These are phyloP conservation scores for Sanghuangporus sanghuang DNA, from an alignment of 1,284 basidiomycete species.

Conservation along the genomic window DNA sequence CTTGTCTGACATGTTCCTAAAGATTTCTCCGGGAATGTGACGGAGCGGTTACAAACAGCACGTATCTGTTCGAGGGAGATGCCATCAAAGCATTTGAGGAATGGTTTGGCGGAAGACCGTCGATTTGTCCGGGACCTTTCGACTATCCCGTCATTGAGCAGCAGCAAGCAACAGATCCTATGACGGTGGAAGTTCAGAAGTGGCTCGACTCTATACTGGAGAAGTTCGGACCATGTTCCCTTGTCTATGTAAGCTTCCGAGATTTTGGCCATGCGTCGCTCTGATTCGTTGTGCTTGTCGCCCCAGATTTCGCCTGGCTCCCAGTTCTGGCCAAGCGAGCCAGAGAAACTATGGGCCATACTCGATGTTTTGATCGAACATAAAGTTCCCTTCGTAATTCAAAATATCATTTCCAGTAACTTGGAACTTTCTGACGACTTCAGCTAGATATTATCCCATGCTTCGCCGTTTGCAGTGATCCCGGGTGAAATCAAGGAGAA, in stretches of 20 bases:
- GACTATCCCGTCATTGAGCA: constrained; percentile 1
- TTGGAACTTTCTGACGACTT: neutral
- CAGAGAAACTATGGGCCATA: constrained; percentile 11
- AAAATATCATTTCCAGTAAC: neutral
- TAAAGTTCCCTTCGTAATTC: constrained; percentile 15
- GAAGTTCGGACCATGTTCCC: constrained; percentile 11
- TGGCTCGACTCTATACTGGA: constrained; percentile 4
- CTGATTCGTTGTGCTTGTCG: neutral
- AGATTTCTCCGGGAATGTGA: constrained; percentile 7
- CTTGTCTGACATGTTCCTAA: neutral
- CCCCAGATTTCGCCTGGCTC: constrained; percentile 17
- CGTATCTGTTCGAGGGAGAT: neutral
- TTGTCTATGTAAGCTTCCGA: constrained; percentile 13
- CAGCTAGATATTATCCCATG: constrained; percentile 10
- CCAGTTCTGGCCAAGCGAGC: constrained; percentile 11
- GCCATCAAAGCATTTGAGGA: constrained; percentile 1
- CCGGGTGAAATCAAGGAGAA: constrained; percentile 7
- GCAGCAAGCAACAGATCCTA: neutral
- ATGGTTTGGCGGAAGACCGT: constrained; percentile 7
- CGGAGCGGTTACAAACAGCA: constrained; percentile 5
- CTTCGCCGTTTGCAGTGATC: constrained; percentile 10
- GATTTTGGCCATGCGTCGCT: neutral
- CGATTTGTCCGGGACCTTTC: constrained; percentile 2
- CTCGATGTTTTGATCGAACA: constrained; percentile 10
- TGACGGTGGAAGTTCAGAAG: neutral